Conservation (phyloP, 2,329 filamentous ascomycete species). For the Aspergillus pseudoglaucus region DNA sequence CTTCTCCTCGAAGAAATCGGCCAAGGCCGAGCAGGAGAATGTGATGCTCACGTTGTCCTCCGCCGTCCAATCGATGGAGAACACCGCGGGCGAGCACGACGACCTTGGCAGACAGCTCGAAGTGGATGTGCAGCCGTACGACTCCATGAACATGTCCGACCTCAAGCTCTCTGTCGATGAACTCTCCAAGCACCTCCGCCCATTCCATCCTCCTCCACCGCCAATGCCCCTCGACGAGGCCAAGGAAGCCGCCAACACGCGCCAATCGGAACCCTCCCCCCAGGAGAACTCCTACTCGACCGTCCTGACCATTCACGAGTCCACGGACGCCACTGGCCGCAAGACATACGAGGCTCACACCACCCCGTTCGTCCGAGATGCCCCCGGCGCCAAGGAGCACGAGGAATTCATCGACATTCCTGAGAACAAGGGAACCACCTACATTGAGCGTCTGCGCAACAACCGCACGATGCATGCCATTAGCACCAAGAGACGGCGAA, state of each 20-base stretch:
- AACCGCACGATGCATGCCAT: conserved; percentile 65
- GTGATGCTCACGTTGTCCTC: conserved; percentile 61
- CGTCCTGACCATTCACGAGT: conserved; percentile 48
- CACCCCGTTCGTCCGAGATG: conserved; percentile 43
- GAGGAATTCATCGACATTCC: conserved; percentile 53
- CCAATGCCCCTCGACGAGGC: conserved; percentile 55
- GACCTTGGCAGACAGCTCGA: conserved; percentile 28
- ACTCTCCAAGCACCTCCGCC: conserved; percentile 64
- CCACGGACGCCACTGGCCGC: conserved; percentile 43
- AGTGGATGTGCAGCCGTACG: conserved; percentile 32
- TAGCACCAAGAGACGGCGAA: conserved; percentile 84
- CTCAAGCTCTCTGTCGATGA: conserved; percentile 62
- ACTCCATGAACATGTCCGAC: conserved; percentile 49
- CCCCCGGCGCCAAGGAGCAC: conserved; percentile 22
- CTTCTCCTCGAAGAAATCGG: conserved; percentile 57
- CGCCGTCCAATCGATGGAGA: conserved; percentile 40
- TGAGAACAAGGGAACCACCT: conserved; percentile 36
- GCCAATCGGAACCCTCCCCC: conserved; percentile 2
- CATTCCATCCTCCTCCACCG: conserved; percentile 78
- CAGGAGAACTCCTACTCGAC: conserved; percentile 42
- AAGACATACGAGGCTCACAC: conserved; percentile 48
- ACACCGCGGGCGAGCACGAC: conserved; percentile 27
- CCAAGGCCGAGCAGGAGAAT: conserved; percentile 42
- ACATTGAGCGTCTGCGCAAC: conserved; percentile 62
- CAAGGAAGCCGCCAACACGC: conserved; percentile 27